A percentile compares a stretch with the other conserved stretches of the same genome.
Evolutionary conservation across 495 filamentous ascomycete species (phyloP).

Genomic region (Chaetomidium leptoderma): DNA sequence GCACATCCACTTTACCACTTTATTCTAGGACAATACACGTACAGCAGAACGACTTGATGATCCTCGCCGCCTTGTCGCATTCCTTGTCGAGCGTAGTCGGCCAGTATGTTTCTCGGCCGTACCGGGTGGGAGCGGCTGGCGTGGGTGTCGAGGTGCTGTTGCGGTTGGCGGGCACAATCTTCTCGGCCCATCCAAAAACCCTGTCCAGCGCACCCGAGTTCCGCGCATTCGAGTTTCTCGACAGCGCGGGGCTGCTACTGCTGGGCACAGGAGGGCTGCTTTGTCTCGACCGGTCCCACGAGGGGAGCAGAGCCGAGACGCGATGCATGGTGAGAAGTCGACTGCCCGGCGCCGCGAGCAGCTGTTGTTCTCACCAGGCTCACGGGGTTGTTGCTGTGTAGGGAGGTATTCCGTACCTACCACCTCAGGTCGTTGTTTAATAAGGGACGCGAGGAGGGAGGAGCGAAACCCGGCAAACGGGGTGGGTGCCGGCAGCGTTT

Average conservation of each 20-base stretch:
- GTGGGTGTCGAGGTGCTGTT: constrained; percentile 47
- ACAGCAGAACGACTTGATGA: constrained; percentile 78
- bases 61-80: constrained; percentile 81
- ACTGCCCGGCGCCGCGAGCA: constrained; percentile 17
- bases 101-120: constrained; percentile 65
- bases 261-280: constrained; percentile 6
- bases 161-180: constrained; percentile 38
- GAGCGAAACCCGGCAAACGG: not conserved
- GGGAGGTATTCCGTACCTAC: no score
- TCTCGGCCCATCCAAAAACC: constrained; percentile 47
- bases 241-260: no score
- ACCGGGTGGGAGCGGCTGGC: constrained; percentile 48
- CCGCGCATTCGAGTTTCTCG: no score
- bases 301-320: constrained; percentile 48
- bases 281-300: constrained; percentile 44
- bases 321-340: constrained; percentile 45
- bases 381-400: no score
- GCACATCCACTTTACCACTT: no score
- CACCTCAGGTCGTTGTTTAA: no score
- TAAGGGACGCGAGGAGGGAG: not conserved
- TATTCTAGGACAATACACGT: constrained; percentile 17
- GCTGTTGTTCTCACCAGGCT: constrained; percentile 7
- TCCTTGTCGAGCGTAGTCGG: constrained; percentile 76
- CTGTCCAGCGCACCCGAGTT: constrained; percentile 37
- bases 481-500: constrained; percentile 9